phyloP scores from a whole-genome alignment of 768 basidiomycete genomes.

The Cystofilobasidium ferigula region DNA sequence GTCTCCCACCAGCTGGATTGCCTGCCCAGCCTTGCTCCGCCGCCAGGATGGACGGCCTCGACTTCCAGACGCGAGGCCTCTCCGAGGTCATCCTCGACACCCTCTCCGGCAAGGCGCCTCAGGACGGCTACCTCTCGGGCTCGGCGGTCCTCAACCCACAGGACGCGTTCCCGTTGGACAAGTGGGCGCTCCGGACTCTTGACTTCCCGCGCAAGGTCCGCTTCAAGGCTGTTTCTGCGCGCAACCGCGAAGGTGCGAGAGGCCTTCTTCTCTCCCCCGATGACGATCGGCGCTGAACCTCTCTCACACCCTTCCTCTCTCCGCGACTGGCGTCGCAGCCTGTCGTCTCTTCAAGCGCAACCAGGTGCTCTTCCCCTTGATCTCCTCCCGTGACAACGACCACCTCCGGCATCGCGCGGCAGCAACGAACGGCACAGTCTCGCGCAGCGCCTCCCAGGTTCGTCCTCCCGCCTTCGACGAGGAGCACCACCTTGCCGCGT shows the following conservation, averaged over 20 bases:
- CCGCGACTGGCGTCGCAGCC: neutral
- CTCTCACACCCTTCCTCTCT: neutral
- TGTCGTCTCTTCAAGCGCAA: neutral
- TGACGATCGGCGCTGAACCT: too few species aligned
- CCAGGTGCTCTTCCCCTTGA: neutral
- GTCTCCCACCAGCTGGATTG: too few species aligned
- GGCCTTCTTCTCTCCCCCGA: neutral
- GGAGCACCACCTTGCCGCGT: neutral
- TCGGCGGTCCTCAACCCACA: neutral
- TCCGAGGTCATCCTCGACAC: neutral
- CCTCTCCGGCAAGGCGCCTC: neutral
- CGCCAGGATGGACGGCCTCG: neutral
- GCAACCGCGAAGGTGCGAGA: neutral
- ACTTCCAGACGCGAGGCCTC: neutral
- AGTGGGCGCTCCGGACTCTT: neutral
- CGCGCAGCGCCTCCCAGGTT: neutral
- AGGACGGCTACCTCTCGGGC: neutral
- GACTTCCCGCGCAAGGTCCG: neutral
- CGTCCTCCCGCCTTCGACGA: neutral
- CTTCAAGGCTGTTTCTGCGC: neutral
- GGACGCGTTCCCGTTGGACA: neutral
- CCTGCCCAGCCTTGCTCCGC: too few species aligned
- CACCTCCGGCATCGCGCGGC: neutral
- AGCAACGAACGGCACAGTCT: neutral
- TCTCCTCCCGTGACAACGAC: neutral